phyloP scores from a whole-genome alignment of 2,329 filamentous ascomycete genomes.

The Fusarium hainanense region DNA sequence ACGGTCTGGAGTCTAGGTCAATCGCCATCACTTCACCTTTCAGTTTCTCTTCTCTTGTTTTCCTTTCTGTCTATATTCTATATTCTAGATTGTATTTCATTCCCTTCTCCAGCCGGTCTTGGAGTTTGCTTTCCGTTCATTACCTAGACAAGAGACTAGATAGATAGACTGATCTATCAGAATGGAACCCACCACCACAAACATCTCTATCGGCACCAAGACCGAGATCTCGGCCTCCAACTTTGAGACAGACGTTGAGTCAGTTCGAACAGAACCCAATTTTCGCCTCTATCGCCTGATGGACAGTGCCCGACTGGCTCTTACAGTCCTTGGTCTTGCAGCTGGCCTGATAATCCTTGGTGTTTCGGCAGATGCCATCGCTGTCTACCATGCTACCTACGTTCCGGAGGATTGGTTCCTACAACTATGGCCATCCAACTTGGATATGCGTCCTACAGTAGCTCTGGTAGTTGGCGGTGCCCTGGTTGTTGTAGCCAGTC shows the following conservation, averaged over 20 bases:
- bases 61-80: slow-evolving; percentile 1
- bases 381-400: slow-evolving; percentile 66
- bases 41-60: not conserved
- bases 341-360: slow-evolving; percentile 65
- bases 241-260: slow-evolving; percentile 60
- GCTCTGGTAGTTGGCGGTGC: slow-evolving; percentile 64
- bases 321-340: slow-evolving; percentile 63
- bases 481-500: slow-evolving; percentile 61
- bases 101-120: slow-evolving; percentile 26
- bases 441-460: slow-evolving; percentile 67
- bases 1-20: not conserved
- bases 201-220: slow-evolving; percentile 51
- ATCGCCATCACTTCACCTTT: slow-evolving; percentile 2
- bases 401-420: slow-evolving; percentile 60
- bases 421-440: slow-evolving; percentile 67
- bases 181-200: slow-evolving; percentile 31
- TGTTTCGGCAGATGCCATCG: slow-evolving; percentile 64
- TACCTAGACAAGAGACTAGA: not conserved
- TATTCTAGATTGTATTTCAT: slow-evolving; percentile 10
- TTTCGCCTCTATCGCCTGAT: slow-evolving; percentile 54
- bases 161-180: not conserved
- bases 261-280: slow-evolving; percentile 52
- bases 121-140: slow-evolving; percentile 18
- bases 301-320: slow-evolving; percentile 58
- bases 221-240: slow-evolving; percentile 57